Evolutionary conservation across 352 stramenopile genomes (phyloP).

Genomic region (Hyaloperonospora arabidopsidis): DNA sequence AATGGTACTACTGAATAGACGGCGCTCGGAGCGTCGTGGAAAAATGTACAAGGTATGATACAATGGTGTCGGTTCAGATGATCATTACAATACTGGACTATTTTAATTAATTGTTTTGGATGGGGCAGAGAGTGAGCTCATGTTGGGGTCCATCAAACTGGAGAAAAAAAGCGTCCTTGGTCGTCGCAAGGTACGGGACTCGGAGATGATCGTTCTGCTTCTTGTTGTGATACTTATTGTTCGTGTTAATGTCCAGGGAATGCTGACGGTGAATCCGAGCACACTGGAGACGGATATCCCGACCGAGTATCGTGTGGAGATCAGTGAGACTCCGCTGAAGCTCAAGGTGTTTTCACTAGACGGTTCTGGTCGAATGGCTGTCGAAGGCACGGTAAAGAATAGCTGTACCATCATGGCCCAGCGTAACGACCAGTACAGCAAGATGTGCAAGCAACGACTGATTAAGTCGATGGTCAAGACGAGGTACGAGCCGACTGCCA

Average conservation of each 20-base stretch:
- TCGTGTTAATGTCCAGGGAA: constrained; percentile 32
- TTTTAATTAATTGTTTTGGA: background rate
- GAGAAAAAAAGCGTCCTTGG: constrained; percentile 65
- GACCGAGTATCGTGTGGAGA: constrained; percentile 76
- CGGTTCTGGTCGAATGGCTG: constrained; percentile 78
- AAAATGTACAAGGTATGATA: constrained; percentile 64
- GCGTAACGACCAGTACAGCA: constrained; percentile 79
- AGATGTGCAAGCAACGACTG: constrained; percentile 73
- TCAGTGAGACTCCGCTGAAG: constrained; percentile 68
- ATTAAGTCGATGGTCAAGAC: constrained; percentile 86
- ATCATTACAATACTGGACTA: background rate
- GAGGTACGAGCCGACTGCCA: constrained; percentile 21
- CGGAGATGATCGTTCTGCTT: background rate
- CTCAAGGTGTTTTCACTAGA: constrained; percentile 82
- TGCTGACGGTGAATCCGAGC: constrained; percentile 68
- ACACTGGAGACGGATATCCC: constrained; percentile 71
- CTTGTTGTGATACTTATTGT: constrained; percentile 6
- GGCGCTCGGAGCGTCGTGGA: constrained; percentile 66
- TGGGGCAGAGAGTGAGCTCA: constrained; percentile 72
- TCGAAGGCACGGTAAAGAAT: constrained; percentile 81
- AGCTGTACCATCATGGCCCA: constrained; percentile 82
- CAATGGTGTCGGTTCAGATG: too few relatives aligned
- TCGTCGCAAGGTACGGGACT: constrained; percentile 50
- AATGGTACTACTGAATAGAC: constrained; percentile 28
- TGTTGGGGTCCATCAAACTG: constrained; percentile 79